A percentile compares a stretch with the other conserved stretches of the same genome.
Conservation (phyloP, 495 filamentous ascomycete species). For the Viridothelium virens region DNA sequence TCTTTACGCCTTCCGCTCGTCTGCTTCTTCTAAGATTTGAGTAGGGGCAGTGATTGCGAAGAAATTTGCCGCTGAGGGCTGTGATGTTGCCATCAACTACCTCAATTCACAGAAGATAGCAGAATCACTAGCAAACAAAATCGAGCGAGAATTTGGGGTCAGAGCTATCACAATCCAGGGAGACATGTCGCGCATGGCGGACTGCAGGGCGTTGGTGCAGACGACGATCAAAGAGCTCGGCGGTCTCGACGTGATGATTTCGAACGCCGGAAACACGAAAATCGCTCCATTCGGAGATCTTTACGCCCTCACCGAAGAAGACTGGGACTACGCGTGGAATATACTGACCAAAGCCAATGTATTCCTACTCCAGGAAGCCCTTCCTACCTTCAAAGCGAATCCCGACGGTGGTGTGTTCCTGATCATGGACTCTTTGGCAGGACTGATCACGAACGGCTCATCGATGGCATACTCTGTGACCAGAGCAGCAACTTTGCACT, state of each 20-base stretch:
- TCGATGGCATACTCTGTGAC: slow-evolving; percentile 60
- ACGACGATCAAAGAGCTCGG: slow-evolving; percentile 48
- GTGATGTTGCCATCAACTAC: slow-evolving; percentile 67
- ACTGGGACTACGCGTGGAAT: slow-evolving; percentile 69
- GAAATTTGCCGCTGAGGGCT: slow-evolving; percentile 60
- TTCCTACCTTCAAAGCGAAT: slow-evolving; percentile 60
- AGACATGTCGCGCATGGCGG: slow-evolving; percentile 49
- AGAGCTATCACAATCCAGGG: slow-evolving; percentile 52
- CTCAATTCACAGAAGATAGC: slow-evolving; percentile 47
- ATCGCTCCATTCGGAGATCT: slow-evolving; percentile 56
- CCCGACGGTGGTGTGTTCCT: slow-evolving; percentile 61
- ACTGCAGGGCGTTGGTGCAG: slow-evolving; percentile 48
- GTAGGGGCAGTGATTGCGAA: slow-evolving; percentile 54
- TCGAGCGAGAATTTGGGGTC: slow-evolving; percentile 46
- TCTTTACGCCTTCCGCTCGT: not conserved
- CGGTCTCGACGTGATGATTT: slow-evolving; percentile 61
- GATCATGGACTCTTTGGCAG: slow-evolving; percentile 58
- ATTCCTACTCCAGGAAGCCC: slow-evolving; percentile 53
- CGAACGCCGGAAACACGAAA: slow-evolving; percentile 53
- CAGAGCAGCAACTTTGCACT: slow-evolving; percentile 60
- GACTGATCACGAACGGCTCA: slow-evolving; percentile 39
- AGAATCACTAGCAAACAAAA: slow-evolving; percentile 45
- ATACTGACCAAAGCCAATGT: slow-evolving; percentile 61
- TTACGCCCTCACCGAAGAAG: slow-evolving; percentile 51
- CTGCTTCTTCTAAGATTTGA: slow-evolving; percentile 23